Conservation (phyloP, 345 rosid species). For the Eucalyptus polybractea region DNA sequence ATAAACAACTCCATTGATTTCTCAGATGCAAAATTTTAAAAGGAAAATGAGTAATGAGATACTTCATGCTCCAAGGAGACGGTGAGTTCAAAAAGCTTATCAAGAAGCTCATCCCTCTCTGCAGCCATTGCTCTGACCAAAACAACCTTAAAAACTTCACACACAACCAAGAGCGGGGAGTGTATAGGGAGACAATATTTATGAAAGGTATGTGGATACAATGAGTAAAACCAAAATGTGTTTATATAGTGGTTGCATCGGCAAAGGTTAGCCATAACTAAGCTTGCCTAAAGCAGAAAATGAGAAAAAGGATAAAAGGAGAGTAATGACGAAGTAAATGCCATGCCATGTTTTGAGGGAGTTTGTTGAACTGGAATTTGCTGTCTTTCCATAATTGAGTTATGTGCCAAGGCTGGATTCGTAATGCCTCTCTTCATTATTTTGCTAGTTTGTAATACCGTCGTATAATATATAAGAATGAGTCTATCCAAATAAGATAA, state of each 20-base stretch:
- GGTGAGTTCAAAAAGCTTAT: background rate
- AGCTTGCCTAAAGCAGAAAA: background rate
- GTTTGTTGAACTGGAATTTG: background rate
- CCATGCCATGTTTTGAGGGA: background rate
- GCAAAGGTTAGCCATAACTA: background rate
- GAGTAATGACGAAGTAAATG: background rate
- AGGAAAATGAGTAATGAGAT: background rate
- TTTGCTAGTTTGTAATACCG: background rate
- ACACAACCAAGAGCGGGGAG: background rate
- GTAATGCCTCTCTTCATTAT: background rate
- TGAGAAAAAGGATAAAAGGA: background rate
- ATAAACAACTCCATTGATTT: background rate
- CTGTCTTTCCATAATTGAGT: background rate
- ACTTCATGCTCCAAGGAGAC: background rate
- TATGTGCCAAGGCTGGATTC: background rate
- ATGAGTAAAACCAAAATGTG: background rate
- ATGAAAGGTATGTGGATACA: background rate
- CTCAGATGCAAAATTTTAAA: background rate
- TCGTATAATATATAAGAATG: background rate
- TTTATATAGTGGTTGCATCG: background rate
- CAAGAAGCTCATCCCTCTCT: background rate
- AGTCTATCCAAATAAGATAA: background rate
- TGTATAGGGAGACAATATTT: background rate
- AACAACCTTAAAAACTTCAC: background rate
- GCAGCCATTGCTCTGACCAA: background rate